Percentiles rank a stretch among this genome's conserved stretches.
Evolutionary conservation across 192 early-diverging fungal genomes (phyloP).

Genomic region (Backusella morwellensis): DNA sequence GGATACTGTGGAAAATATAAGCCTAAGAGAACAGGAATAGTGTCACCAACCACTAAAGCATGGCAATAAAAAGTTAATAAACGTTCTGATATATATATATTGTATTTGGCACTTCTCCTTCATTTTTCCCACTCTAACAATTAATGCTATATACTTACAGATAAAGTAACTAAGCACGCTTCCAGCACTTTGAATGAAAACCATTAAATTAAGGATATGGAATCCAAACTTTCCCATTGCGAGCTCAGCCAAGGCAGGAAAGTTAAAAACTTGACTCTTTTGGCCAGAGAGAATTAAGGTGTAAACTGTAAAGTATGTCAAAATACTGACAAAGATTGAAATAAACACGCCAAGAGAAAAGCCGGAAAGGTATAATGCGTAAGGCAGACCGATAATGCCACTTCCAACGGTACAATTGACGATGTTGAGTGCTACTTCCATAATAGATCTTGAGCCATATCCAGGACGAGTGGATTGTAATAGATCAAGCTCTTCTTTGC

Average conservation of each 20-base stretch:
- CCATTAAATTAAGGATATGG: slow-evolving; percentile 49
- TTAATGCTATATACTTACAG: slow-evolving; percentile 19
- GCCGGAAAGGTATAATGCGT: slow-evolving; percentile 60
- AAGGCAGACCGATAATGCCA: slow-evolving; percentile 65
- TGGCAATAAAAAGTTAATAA: background rate
- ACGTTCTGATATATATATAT: background rate
- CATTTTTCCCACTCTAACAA: background rate
- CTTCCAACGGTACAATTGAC: slow-evolving; percentile 71
- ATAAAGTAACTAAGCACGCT: slow-evolving; percentile 64
- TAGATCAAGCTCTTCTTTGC: slow-evolving; percentile 13
- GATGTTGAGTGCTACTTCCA: slow-evolving; percentile 55
- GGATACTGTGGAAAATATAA: slow-evolving; percentile 33
- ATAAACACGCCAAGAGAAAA: slow-evolving; percentile 53
- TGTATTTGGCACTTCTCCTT: background rate
- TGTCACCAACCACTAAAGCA: slow-evolving; percentile 43
- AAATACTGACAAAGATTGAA: slow-evolving; percentile 43
- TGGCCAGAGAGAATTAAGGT: slow-evolving; percentile 54
- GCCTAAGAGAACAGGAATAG: slow-evolving; percentile 41
- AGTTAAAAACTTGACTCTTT: slow-evolving; percentile 49
- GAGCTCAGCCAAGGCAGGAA: slow-evolving; percentile 45
- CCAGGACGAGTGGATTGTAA: slow-evolving; percentile 34
- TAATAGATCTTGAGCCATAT: slow-evolving; percentile 31
- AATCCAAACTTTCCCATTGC: slow-evolving; percentile 54
- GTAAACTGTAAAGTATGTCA: slow-evolving; percentile 50
- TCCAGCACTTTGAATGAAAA: slow-evolving; percentile 59